phyloP scores from a whole-genome alignment of 108 stramenopile genomes.

The Stephanodiscus triporus region DNA sequence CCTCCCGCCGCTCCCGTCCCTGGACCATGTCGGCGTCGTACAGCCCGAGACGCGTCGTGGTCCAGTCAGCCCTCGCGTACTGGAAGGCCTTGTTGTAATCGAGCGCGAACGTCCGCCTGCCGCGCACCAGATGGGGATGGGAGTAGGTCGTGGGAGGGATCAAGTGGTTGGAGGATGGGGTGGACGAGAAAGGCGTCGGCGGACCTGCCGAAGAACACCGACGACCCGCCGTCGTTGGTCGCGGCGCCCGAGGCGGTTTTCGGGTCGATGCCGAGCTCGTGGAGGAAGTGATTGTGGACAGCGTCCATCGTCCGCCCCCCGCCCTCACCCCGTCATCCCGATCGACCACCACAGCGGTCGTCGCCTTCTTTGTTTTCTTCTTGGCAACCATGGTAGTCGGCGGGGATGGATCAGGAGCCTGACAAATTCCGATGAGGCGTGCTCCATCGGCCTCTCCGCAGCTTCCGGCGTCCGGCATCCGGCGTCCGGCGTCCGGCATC shows the following conservation, averaged over 20 bases:
- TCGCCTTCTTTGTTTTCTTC: background rate
- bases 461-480: too few relatives aligned
- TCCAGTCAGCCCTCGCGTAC: conserved; percentile 35
- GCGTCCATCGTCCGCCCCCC: conserved; percentile 23
- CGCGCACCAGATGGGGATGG: too few relatives aligned
- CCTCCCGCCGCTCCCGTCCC: too few relatives aligned
- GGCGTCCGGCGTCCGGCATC: too few relatives aligned
- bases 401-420: conserved; percentile 56
- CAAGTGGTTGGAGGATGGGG: too few relatives aligned
- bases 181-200: background rate
- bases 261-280: too few relatives aligned
- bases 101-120: conserved; percentile 21
- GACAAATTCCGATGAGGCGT: conserved; percentile 54
- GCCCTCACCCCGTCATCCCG: background rate
- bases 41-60: conserved; percentile 19
- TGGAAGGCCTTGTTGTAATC: too few relatives aligned
- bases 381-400: too few relatives aligned
- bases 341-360: background rate
- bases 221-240: background rate
- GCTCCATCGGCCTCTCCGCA: conserved; percentile 27
- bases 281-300: conserved; percentile 47
- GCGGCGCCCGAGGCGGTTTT: background rate
- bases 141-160: too few relatives aligned
- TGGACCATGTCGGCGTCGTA: too few relatives aligned
- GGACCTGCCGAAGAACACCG: conserved; percentile 24